A percentile compares a stretch with the other conserved stretches of the same genome.
Evolutionary conservation across 2,329 filamentous ascomycete genomes (phyloP).

Genomic region (Calonectria naviculata): DNA sequence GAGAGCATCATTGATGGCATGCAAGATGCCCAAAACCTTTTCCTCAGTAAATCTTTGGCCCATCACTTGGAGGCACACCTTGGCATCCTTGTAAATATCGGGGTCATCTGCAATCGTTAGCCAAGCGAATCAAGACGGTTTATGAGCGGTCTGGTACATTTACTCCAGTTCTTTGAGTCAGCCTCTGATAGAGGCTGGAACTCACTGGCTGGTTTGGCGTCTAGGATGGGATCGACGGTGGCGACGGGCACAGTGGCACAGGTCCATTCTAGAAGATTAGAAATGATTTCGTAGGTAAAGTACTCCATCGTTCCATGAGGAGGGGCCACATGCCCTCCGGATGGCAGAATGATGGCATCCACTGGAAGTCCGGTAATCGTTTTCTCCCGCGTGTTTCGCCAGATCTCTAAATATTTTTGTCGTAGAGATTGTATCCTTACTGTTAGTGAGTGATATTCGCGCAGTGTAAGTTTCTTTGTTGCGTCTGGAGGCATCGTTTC

Average conservation of each 20-base stretch:
- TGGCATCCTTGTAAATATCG: not conserved
- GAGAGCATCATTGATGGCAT: not conserved
- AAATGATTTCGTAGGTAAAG: not conserved
- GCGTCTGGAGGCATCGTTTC: not conserved
- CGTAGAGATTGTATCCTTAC: not conserved
- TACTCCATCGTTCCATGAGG: not conserved
- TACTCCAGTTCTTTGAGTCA: too few relatives aligned
- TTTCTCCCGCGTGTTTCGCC: not conserved
- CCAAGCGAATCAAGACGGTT: too few relatives aligned
- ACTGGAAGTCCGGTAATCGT: not conserved
- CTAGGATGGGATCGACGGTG: too few relatives aligned
- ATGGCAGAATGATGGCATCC: not conserved
- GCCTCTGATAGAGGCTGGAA: too few relatives aligned
- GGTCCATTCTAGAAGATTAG: not conserved
- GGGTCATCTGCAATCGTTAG: not conserved
- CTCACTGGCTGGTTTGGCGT: too few relatives aligned
- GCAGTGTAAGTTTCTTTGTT: not conserved
- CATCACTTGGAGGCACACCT: not conserved
- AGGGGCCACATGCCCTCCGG: not conserved
- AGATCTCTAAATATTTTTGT: not conserved
- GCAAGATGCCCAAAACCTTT: not conserved
- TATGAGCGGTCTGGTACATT: too few relatives aligned
- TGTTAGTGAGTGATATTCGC: not conserved
- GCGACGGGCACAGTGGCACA: not conserved
- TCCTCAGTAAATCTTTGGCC: not conserved